Evolutionary conservation across 208 protist genomes (phyloP).

Genomic region (Acanthamoeba lenticulata): DNA sequence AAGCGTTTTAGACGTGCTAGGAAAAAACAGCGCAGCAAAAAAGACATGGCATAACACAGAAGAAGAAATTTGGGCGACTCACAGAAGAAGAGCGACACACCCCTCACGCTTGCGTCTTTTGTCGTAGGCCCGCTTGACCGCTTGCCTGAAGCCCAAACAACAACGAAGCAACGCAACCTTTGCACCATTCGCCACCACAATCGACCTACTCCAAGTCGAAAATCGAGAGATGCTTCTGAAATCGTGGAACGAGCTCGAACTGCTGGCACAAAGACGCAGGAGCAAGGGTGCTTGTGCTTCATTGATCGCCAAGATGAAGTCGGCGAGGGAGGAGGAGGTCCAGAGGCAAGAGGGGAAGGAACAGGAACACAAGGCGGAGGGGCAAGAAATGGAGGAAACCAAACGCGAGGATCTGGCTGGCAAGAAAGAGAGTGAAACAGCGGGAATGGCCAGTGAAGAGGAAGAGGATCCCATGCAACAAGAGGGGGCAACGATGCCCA

Average conservation of each 20-base stretch:
- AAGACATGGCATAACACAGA: no score
- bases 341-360: neutral
- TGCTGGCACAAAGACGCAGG: neutral
- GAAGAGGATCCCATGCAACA: no score
- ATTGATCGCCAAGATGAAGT: neutral
- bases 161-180: no score
- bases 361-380: no score
- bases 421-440: neutral
- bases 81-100: neutral
- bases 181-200: no score
- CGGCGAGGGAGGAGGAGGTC: neutral
- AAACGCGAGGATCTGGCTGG: no score
- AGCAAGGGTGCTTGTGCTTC: neutral
- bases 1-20: no score
- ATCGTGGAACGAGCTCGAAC: neutral
- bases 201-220: no score
- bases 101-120: neutral
- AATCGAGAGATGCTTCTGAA: neutral
- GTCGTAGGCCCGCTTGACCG: no score
- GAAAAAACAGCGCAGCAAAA: no score
- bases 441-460: neutral
- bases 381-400: neutral
- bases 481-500: no score
- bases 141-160: no score
- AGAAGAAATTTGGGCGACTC: neutral